Evolutionary conservation across 495 filamentous ascomycete genomes (phyloP), one percentile per base, ranked within the genome.

Genomic region (Penicillium subrubescens): DNA sequence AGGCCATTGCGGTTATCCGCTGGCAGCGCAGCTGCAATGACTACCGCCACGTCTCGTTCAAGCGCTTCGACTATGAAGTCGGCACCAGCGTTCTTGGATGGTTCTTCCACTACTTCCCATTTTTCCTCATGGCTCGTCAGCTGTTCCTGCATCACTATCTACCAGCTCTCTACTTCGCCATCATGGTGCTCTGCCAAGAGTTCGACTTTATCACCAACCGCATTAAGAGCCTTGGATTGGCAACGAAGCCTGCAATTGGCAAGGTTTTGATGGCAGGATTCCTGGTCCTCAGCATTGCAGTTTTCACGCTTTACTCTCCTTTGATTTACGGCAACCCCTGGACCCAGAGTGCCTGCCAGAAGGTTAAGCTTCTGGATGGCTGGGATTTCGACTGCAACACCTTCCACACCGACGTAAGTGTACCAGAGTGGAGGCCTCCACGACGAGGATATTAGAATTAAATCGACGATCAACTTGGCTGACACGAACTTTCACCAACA

Each of bases 331-430:
- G 95, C 60, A 97, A 96, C 71, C 81, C 89, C 48, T 99, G 95
- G 95, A 99, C 95, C 4, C 89, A 90, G 79, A 78, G 84, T 59
- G 87, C 92, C 68, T 99, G 95, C 83, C 88, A 87, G 43, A 86
- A 85, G 58, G 90, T 96, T 60, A 97, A 97, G 81, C 82, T 99
- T 12, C 88, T 98, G 71, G 81, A 84, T 58, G 87, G 87, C 14
- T 99, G 95, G 95, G 95, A 99, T 73, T 98, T 92, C 82, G 95
- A 98, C 76, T 99, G 95, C 83, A 94, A 94, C 72, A 92, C 83
- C 64, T 99, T 99, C 82, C 82, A 90, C 70, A 89, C 87, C 68
- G 88, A 88, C 75, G 94, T 97, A 89, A 92, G 91, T 88, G 60
- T 66, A 73, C 71, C 73, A 61, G 61, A 65, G 68, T 78, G 72